phyloP scores from a whole-genome alignment of 768 basidiomycete genomes.

The Scleroderma bovista region DNA sequence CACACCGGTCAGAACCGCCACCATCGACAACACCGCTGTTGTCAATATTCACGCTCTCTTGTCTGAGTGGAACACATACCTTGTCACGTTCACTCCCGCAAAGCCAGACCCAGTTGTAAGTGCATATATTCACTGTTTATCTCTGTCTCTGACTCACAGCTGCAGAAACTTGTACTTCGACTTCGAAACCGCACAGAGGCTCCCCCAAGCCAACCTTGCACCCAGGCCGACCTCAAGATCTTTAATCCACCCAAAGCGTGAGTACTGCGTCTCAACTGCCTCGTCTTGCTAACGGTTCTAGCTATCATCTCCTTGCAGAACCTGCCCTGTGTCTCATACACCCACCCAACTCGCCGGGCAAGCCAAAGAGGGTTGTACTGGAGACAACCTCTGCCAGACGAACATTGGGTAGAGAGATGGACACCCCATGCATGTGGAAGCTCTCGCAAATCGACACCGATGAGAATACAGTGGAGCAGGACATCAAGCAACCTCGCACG shows the following conservation, averaged over 20 bases:
- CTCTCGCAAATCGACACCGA: too few relatives aligned
- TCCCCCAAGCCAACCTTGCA: not conserved
- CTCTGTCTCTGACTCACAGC: not conserved
- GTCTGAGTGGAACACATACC: not conserved
- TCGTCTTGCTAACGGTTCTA: not conserved
- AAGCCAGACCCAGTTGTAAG: not conserved
- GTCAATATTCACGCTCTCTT: not conserved
- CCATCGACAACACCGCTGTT: not conserved
- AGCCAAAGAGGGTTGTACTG: too few relatives aligned
- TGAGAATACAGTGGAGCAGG: too few relatives aligned
- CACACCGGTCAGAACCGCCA: not conserved
- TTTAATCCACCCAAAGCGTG: not conserved
- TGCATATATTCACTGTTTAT: not conserved
- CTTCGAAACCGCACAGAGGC: not conserved
- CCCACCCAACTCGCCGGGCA: too few relatives aligned
- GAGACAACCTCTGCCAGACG: too few relatives aligned
- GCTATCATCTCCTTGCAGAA: not conserved
- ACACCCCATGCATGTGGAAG: too few relatives aligned
- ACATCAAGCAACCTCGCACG: too few relatives aligned
- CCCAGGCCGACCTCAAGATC: not conserved
- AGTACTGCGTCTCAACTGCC: not conserved
- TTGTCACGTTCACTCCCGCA: not conserved
- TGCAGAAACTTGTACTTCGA: not conserved
- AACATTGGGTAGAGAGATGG: too few relatives aligned
- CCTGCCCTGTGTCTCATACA: not conserved